Evolutionary conservation across 1,139 yeast genomes (phyloP).

Genomic region (Trichomonascaceae sp.): DNA sequence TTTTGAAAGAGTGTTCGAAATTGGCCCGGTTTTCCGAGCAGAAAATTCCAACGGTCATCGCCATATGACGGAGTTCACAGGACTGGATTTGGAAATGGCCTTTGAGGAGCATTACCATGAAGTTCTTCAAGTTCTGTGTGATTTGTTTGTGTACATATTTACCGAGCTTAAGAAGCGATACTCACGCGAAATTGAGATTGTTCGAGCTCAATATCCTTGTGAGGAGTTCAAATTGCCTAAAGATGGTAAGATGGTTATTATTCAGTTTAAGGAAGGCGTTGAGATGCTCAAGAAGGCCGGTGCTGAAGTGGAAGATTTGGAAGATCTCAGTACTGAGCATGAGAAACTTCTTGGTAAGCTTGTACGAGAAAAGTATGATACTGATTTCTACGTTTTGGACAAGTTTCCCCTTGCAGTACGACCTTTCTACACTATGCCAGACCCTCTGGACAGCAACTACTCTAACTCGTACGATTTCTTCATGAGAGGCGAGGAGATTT

Average conservation of each 20-base stretch:
- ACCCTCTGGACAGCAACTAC: conserved; percentile 81
- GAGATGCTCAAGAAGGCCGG: conserved; percentile 76
- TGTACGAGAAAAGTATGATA: conserved; percentile 88
- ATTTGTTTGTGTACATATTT: conserved; percentile 84
- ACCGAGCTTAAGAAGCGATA: conserved; percentile 73
- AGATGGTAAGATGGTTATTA: conserved; percentile 70
- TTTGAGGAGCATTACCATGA: conserved; percentile 98
- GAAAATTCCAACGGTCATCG: conserved; percentile 98
- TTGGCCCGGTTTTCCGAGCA: conserved; percentile 98
- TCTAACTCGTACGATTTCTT: conserved; percentile 92
- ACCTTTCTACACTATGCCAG: conserved; percentile 99
- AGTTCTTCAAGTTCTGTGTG: conserved; percentile 76
- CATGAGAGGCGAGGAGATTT: conserved; percentile 99
- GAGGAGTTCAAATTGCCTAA: conserved; percentile 91
- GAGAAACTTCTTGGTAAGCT: conserved; percentile 88
- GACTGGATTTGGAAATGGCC: conserved; percentile 96
- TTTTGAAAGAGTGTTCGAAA: conserved; percentile 90
- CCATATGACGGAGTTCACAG: conserved; percentile 98
- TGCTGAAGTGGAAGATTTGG: conserved; percentile 74
- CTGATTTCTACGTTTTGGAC: conserved; percentile 96
- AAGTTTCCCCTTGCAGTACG: conserved; percentile 94
- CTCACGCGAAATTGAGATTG: conserved; percentile 77
- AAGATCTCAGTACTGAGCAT: conserved; percentile 88
- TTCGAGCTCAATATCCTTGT: conserved; percentile 93
- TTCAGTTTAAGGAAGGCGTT: conserved; percentile 88